Evolutionary conservation across 176 grass and related monocot genomes (phyloP), one percentile per base, ranked within the genome.

Genomic region (Triticum timopheevii): DNA sequence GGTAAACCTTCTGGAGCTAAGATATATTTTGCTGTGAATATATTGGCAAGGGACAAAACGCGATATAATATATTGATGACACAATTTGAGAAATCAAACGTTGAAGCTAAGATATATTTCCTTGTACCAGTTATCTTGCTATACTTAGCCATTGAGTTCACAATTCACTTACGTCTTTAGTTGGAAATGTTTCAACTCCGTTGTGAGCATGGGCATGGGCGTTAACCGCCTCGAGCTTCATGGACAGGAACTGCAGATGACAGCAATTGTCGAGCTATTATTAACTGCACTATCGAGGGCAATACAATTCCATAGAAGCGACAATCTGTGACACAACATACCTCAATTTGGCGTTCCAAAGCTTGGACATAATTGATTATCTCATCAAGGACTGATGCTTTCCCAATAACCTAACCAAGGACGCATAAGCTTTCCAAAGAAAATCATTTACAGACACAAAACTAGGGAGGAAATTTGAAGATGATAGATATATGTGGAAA

Each of bases 331-430:
- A 42, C 81, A 78, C 77, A 40, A n/a, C 30, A 79, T 85, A 96
- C 96, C 92, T 98, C 96, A 78, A 98, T 90, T 88, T 98, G 96
- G 22, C 90, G 87, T 66, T 98, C 92, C 85, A 98, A 87, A 77
- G 96, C 87, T 73, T 98, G 96, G 52, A 98, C 95, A 78, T 98
- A 98, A 79, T 98, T 96, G 86, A 98, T 98, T 86, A 96, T 96
- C 90, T 98, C 96, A 39, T 98, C 96, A 5, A 96, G 90, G 47
- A 98, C 93, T 54, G 93, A 96, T 85, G 96, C 96, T 83, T 98
- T 98, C 15, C 93, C 96, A 86, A 96, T 96, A 68, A 98, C 93
- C 96, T 96, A 82, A 77, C 86, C 39, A 67, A 84, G 79, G 49
- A 84, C 79, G 52, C 16, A 86, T 54, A 80, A 68, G 28, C 61